Evolutionary conservation across 768 basidiomycete species (phyloP).

Genomic region (Trametes sanguinea): DNA sequence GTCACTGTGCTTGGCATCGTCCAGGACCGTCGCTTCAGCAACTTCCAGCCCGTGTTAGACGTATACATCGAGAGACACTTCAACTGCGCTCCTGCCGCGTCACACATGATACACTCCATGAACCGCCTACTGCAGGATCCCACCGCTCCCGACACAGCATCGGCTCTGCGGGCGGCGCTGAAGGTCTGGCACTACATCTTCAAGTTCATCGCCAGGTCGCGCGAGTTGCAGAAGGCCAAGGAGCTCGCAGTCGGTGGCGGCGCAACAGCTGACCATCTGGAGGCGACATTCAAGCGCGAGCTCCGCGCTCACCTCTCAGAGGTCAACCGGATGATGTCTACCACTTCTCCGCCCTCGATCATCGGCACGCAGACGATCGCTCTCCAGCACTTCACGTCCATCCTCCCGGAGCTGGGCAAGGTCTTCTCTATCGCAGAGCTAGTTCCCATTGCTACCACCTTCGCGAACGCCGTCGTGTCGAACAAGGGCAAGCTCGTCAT

Average conservation of each 20-base stretch:
- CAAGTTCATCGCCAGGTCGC: slow-evolving; percentile 89
- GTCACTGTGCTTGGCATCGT: slow-evolving; percentile 91
- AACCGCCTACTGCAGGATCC: slow-evolving; percentile 77
- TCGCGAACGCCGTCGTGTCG: slow-evolving; percentile 78
- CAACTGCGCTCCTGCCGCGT: slow-evolving; percentile 74
- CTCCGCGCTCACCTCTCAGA: slow-evolving; percentile 73
- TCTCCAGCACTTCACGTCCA: slow-evolving; percentile 89
- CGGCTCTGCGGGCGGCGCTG: slow-evolving; percentile 80
- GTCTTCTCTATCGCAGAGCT: slow-evolving; percentile 83
- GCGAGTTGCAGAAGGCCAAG: slow-evolving; percentile 83
- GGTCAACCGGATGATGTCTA: slow-evolving; percentile 89
- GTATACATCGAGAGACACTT: slow-evolving; percentile 93
- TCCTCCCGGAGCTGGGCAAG: slow-evolving; percentile 83
- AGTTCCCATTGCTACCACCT: slow-evolving; percentile 82
- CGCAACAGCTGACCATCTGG: slow-evolving; percentile 84
- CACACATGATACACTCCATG: slow-evolving; percentile 87
- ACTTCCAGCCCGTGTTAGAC: slow-evolving; percentile 92
- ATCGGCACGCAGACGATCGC: slow-evolving; percentile 96
- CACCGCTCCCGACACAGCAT: slow-evolving; percentile 68
- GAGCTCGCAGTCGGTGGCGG: slow-evolving; percentile 79
- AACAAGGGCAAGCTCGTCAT: slow-evolving; percentile 86
- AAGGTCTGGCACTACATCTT: slow-evolving; percentile 98
- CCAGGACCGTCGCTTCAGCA: slow-evolving; percentile 91
- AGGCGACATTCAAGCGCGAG: slow-evolving; percentile 82
- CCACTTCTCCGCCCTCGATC: slow-evolving; percentile 75